Percentiles rank a stretch among this genome's conserved stretches.
Conservation (phyloP, 2,329 filamentous ascomycete genomes). For the Trichoderma koningii region DNA sequence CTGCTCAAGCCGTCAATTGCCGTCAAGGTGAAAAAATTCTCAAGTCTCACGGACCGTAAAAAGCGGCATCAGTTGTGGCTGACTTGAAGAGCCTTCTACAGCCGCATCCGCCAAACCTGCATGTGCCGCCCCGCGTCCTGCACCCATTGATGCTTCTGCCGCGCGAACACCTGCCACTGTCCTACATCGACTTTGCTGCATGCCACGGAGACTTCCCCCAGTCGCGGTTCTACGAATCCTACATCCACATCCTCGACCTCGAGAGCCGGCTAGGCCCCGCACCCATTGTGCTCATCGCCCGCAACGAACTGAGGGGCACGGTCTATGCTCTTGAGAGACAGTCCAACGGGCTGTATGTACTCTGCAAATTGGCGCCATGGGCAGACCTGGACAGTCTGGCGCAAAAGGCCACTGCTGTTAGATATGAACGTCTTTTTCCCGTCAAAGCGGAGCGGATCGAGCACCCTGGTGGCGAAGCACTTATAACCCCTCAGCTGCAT, state of each 20-base stretch:
- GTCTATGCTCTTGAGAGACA: constrained; percentile 69
- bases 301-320: constrained; percentile 55
- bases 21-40: constrained; percentile 48
- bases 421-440: constrained; percentile 37
- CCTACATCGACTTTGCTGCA: constrained; percentile 59
- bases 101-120: constrained; percentile 58
- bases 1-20: constrained; percentile 55
- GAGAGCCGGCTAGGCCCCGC: constrained; percentile 59
- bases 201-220: constrained; percentile 54
- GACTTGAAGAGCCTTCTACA: constrained; percentile 35
- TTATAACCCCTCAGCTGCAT: constrained; percentile 51
- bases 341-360: constrained; percentile 60
- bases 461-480: constrained; percentile 31
- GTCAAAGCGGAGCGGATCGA: constrained; percentile 29
- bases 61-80: not conserved
- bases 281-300: constrained; percentile 62
- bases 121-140: constrained; percentile 56
- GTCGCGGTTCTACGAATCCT: constrained; percentile 61
- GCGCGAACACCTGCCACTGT: constrained; percentile 61
- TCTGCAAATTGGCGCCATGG: constrained; percentile 70
- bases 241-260: constrained; percentile 64
- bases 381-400: constrained; percentile 60
- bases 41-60: not conserved
- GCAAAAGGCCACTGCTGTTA: constrained; percentile 48
- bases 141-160: constrained; percentile 64